Base-by-base conservation (phyloP, 2,329 filamentous ascomycete genomes). In the Sporothrix pallida region DNA sequence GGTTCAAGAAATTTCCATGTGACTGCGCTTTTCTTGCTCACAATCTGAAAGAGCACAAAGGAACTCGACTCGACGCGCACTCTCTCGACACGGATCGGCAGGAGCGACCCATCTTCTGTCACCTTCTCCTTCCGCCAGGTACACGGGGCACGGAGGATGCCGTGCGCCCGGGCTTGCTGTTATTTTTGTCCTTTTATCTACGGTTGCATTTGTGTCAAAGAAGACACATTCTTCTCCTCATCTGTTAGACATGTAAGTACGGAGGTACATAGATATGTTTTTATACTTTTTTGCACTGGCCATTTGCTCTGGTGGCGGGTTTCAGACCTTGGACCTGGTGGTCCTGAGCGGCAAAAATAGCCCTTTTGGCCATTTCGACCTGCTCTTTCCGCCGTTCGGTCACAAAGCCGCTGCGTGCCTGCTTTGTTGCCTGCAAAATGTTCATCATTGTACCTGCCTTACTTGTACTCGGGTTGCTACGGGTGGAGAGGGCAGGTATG, bases 1-100 rank as follows among this genome's bases (percentile, higher is more conserved):
- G 62, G 60, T 44, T 23, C 44, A 37, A 52, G 9, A 46, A 62
- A 70, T 69, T 73, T 71, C 68, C 68, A 71, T 73, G 72, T 65
- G 69, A 73, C 23, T 67, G 63, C 12, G 23, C 46, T 23, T n/a
- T 52, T 68, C 60, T 46, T n/a, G 44, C 46, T 26, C 63, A n/a
- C n/a, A 20, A 60, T 12, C 9, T 54, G 6, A 56, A 42, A 37
- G 10, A 13, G 9, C 42, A 10, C 15, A 26, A 31, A 68, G 44
- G 20, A 12, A 13, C n/a, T 46, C 10, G 13, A 48, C 42, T n/a
- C 12, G 12, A 48, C 62, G 46, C n/a, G 20, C 20, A 56, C 4
- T 15, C 15, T 15, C 15, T 42, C 60, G 37, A 63, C 7, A 37
- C 10, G 2, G 26, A 42, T 12, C 58, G 42, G 37, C 31, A 63